phyloP scores from a whole-genome alignment of 768 basidiomycete genomes.

The Leccinum uliginosum region DNA sequence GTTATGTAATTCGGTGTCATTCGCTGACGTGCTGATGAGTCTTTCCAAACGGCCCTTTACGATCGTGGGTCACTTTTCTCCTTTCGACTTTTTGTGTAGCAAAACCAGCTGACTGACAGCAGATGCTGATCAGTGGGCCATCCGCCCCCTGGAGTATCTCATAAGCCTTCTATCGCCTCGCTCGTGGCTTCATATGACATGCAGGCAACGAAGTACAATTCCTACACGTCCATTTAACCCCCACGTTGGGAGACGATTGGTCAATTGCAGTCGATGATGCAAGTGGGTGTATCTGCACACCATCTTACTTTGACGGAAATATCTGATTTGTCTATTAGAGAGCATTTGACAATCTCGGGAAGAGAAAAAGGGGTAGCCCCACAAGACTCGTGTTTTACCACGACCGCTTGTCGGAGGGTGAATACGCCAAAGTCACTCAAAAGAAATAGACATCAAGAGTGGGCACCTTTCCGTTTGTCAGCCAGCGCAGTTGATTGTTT shows the following conservation, averaged over 20 bases:
- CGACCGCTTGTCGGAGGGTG: slow-evolving; percentile 52
- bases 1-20: slow-evolving; percentile 39
- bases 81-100: not conserved
- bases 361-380: slow-evolving; percentile 12
- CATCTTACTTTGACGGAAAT: not conserved
- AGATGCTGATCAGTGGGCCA: slow-evolving; percentile 64
- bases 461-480: not conserved
- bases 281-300: slow-evolving; percentile 15
- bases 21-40: slow-evolving; percentile 17
- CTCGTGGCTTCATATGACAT: slow-evolving; percentile 54
- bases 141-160: slow-evolving; percentile 48
- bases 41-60: slow-evolving; percentile 31
- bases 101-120: not conserved
- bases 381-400: slow-evolving; percentile 42
- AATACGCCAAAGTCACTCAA: slow-evolving; percentile 36
- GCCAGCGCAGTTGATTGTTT: not conserved
- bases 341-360: slow-evolving; percentile 11
- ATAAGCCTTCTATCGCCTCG: slow-evolving; percentile 55
- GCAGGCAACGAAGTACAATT: slow-evolving; percentile 41
- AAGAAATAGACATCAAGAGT: slow-evolving; percentile 50
- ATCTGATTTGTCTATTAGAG: slow-evolving; percentile 10
- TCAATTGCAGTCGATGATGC: slow-evolving; percentile 37
- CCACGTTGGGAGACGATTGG: slow-evolving; percentile 47
- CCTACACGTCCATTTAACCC: slow-evolving; percentile 39
- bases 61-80: slow-evolving; percentile 26